Conservation (phyloP, 2,329 filamentous ascomycete species). For the Ascochyta rabiei region DNA sequence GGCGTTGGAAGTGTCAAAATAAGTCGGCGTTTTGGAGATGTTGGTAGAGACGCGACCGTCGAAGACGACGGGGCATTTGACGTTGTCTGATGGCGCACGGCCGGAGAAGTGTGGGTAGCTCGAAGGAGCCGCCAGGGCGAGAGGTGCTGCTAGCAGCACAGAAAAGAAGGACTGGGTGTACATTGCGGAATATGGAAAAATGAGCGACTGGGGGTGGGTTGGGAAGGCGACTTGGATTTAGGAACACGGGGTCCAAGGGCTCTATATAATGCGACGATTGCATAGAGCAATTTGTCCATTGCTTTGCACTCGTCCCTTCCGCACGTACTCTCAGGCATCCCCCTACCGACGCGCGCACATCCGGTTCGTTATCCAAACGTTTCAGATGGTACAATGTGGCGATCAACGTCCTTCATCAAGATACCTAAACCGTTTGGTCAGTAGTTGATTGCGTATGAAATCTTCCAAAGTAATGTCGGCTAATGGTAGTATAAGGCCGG, state of each 20-base stretch:
- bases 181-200: constrained; percentile 26
- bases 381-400: neutral
- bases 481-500: constrained; percentile 1
- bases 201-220: constrained; percentile 10
- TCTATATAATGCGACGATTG: neutral
- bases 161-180: constrained; percentile 26
- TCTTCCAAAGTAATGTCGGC: constrained; percentile 9
- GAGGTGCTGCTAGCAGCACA: constrained; percentile 27
- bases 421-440: neutral
- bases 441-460: neutral
- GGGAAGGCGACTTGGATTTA: neutral
- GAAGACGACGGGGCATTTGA: constrained; percentile 46
- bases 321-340: neutral
- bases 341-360: neutral
- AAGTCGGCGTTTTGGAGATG: constrained; percentile 26
- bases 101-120: constrained; percentile 1
- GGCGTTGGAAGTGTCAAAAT: constrained; percentile 44
- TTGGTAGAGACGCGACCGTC: constrained; percentile 44
- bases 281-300: neutral
- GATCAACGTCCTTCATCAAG: constrained; percentile 13
- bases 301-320: neutral
- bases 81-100: constrained; percentile 11
- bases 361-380: constrained; percentile 1
- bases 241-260: neutral
- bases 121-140: constrained; percentile 35